Evolutionary conservation across 768 basidiomycete genomes (phyloP).

Genomic region (Pulveroboletus ravenelii): DNA sequence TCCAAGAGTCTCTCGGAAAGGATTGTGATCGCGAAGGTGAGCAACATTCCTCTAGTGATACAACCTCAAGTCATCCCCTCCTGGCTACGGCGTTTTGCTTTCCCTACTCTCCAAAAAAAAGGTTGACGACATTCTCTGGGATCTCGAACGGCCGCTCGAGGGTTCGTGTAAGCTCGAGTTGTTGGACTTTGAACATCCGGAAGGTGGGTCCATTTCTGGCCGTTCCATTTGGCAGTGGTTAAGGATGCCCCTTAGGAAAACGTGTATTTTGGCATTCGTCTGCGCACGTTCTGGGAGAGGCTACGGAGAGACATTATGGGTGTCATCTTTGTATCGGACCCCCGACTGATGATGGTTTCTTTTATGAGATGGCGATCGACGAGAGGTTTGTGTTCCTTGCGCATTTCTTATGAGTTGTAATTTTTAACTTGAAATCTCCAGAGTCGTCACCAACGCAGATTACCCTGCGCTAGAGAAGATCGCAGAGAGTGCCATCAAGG

Average conservation of each 20-base stretch:
- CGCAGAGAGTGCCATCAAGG: conserved; percentile 84
- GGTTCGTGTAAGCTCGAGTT: conserved; percentile 73
- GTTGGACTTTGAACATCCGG: conserved; percentile 88
- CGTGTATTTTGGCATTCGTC: conserved; percentile 99
- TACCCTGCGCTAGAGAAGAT: conserved; percentile 88
- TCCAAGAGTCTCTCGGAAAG: conserved; percentile 84
- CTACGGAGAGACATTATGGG: conserved; percentile 93
- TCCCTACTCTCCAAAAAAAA: background rate
- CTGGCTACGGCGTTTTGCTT: background rate
- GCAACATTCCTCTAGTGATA: conserved; percentile 6
- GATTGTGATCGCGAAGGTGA: conserved; percentile 90
- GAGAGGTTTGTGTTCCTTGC: conserved; percentile 47
- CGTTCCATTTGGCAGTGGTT: background rate
- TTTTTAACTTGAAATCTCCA: conserved; percentile 22
- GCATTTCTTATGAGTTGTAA: background rate
- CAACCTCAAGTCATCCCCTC: background rate
- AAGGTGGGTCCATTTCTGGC: conserved; percentile 42
- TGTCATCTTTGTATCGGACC: conserved; percentile 97
- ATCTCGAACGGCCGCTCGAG: conserved; percentile 93
- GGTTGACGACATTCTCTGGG: conserved; percentile 90
- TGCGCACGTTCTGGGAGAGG: conserved; percentile 95
- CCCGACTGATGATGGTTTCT: conserved; percentile 97
- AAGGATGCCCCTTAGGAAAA: conserved; percentile 52
- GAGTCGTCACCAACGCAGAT: conserved; percentile 75
- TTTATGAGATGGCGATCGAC: conserved; percentile 95